Conservation (phyloP, 1,139 yeast species). For the Kodamaea arcana region DNA sequence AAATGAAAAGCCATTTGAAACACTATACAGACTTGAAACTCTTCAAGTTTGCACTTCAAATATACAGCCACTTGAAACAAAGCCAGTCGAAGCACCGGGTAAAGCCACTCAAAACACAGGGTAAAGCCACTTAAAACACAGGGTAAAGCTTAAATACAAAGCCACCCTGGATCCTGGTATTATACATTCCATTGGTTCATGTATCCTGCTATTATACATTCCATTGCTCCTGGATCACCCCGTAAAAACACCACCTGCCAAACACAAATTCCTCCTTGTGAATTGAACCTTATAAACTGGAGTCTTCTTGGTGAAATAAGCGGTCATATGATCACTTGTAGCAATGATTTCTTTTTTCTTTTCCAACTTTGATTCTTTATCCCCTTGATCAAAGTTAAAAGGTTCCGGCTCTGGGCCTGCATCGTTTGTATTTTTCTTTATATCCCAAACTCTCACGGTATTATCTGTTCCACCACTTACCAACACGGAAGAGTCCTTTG, state of each 20-base stretch:
- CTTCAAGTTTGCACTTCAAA: no score
- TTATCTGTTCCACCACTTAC: conserved; percentile 94
- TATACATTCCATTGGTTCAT: no score
- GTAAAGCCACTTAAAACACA: no score
- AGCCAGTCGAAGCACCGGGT: no score
- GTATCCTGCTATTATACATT: no score
- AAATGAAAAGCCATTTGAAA: no score
- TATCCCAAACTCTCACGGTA: conserved; percentile 94
- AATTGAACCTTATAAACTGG: conserved; percentile 92
- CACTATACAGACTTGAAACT: no score
- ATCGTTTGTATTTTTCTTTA: conserved; percentile 77
- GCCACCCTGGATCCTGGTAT: no score
- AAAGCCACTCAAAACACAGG: no score
- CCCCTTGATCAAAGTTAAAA: conserved; percentile 33
- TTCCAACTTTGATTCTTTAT: conserved; percentile 10
- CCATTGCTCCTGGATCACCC: conserved; percentile 7
- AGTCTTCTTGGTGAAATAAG: conserved; percentile 88
- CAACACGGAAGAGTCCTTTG: conserved; percentile 81
- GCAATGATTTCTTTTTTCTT: conserved; percentile 70
- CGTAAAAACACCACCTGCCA: conserved; percentile 84
- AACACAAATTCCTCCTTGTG: conserved; percentile 83
- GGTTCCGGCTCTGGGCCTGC: conserved; percentile 81
- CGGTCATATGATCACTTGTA: conserved; percentile 86
- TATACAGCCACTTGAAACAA: no score
- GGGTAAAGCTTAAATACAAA: no score